Percentiles rank a stretch among this genome's conserved stretches.
Evolutionary conservation across 352 stramenopile genomes (phyloP).

Genomic region (Pythium pyrilobum): DNA sequence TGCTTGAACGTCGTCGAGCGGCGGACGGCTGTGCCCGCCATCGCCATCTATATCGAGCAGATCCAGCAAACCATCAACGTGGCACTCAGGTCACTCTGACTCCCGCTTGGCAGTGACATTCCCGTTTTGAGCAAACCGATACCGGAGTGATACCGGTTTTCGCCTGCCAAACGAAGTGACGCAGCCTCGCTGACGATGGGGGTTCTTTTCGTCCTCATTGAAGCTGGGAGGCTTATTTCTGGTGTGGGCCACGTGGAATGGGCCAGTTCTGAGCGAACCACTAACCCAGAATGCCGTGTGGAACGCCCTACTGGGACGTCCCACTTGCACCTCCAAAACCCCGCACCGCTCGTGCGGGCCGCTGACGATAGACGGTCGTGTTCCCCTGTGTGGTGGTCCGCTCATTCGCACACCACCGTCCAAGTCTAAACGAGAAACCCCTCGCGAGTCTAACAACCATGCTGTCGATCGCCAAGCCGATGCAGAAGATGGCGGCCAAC

Average conservation of each 20-base stretch:
- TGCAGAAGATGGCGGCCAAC: conserved; percentile 29
- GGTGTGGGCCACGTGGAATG: conserved; percentile 13
- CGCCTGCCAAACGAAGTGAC: too few relatives aligned
- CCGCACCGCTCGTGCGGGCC: not conserved
- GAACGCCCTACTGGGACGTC: not conserved
- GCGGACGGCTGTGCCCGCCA: not conserved
- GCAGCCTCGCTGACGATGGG: not conserved
- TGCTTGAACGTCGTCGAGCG: conserved; percentile 54
- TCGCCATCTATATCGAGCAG: not conserved
- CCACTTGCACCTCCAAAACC: conserved; percentile 24
- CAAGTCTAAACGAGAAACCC: conserved; percentile 8
- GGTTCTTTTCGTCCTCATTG: not conserved
- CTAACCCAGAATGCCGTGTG: conserved; percentile 6
- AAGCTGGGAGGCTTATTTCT: not conserved
- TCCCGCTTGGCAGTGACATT: not conserved
- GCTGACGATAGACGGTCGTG: conserved; percentile 20
- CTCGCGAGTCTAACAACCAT: conserved; percentile 8
- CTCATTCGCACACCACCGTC: conserved; percentile 18
- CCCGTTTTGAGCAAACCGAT: too few relatives aligned
- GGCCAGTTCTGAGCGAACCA: not conserved
- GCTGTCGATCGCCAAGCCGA: conserved; percentile 17
- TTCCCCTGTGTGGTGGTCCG: conserved; percentile 22
- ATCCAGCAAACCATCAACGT: too few relatives aligned
- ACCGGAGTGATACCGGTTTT: too few relatives aligned
- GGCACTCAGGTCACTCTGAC: too few relatives aligned